Evolutionary conservation across 768 basidiomycete species (phyloP), one percentile per base, ranked within the genome.

Genomic region (Tulasnella sp.): DNA sequence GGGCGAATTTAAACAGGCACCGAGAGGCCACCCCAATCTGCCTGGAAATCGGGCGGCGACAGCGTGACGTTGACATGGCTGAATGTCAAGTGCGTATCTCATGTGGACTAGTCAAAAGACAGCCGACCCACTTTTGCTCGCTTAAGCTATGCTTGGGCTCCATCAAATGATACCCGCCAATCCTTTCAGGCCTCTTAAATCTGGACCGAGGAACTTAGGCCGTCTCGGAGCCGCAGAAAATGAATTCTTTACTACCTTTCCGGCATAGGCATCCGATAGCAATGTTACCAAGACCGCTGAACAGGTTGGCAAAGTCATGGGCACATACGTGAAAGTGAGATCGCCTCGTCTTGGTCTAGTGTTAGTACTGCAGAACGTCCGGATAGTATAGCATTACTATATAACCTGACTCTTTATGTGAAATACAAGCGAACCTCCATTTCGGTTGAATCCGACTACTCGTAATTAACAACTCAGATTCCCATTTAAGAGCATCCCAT

Each of bases 131-230:
- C 3, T 25, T 17, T 74, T n/a, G 34, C 25, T 79, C 68, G n/a
- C n/a, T n/a, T n/a, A n/a, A n/a, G n/a, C n/a, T n/a, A n/a, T n/a
- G n/a, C n/a, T n/a, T n/a, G 97, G 96, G 82, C 84, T 99, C 36
- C 95, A 93, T 38, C 97, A 99, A 82, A 99, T 99, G 97, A 99
- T 99, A 78, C 85, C 98, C 45, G 97, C 98, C 84, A 96, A 89
- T 96, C 1, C 88, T 99, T 78, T 89, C 94, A 78, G 97, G 97
- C 6, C 96, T 99, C 0, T 86, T 99, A n/a, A 97, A 99, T 82
- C 97, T 99, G 82, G 95, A 94, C 36, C 88, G 93, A 2, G 96
- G 96, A 0, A 96, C 95, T 80, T 84, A 98, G 70, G 85, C 97
- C 71, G 90, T 99, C n/a, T 98, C 93, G 78, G 93, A 97, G 76